phyloP scores from a whole-genome alignment of 164 flowering plant species.

The Euptelea pleiosperma region DNA sequence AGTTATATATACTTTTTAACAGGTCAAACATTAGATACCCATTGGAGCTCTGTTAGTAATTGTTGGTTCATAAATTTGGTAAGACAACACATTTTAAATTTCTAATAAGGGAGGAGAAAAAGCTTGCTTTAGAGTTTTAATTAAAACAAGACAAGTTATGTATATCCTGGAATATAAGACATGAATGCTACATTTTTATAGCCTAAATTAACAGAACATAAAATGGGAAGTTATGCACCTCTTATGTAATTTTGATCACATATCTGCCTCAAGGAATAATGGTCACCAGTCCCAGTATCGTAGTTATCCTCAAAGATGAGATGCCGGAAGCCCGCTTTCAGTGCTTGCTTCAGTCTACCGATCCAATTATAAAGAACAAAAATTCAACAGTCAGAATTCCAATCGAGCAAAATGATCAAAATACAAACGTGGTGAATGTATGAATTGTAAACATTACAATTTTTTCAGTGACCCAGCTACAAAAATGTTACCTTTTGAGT shows the following conservation, averaged over 20 bases:
- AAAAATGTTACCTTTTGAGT: slow-evolving; percentile 64
- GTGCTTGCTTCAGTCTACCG: slow-evolving; percentile 77
- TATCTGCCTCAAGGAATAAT: slow-evolving; percentile 93
- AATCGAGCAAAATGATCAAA: no score
- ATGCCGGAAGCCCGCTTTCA: slow-evolving; percentile 86
- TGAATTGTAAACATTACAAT: no score
- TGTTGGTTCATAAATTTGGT: no score
- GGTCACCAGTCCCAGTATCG: slow-evolving; percentile 98
- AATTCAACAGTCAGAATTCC: slow-evolving; percentile 10
- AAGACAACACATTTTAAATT: no score
- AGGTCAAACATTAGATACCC: no score
- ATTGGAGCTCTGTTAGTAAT: no score
- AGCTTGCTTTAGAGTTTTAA: no score
- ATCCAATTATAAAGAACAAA: neutral
- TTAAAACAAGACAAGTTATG: no score
- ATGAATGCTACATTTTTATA: neutral
- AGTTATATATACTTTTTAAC: no score
- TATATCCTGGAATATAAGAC: neutral
- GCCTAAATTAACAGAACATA: neutral
- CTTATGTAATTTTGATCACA: slow-evolving; percentile 91
- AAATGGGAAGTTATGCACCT: slow-evolving; percentile 44
- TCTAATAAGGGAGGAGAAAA: no score
- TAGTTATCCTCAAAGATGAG: slow-evolving; percentile 97
- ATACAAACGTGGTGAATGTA: no score
- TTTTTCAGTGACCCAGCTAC: no score